Percentiles rank a stretch among this genome's conserved stretches.
These are phyloP conservation scores for Acorus gramineus DNA, from an alignment of 106 monocot genomes.

Conservation along the genomic window DNA sequence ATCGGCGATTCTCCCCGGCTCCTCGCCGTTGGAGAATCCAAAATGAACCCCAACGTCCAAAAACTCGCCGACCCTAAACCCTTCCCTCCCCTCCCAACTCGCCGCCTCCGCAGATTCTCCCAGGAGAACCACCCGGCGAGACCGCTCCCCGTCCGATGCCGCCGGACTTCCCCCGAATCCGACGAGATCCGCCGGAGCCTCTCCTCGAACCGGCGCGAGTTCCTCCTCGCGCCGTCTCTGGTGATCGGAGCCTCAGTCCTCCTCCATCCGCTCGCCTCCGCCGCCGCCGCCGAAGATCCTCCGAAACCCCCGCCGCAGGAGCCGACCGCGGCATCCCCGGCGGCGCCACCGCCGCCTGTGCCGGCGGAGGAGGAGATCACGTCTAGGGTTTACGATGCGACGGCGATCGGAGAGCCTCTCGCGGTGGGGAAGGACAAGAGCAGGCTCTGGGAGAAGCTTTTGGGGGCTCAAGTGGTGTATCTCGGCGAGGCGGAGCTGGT, in stretches of 20 bases:
- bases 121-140: constrained; percentile 2
- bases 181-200: neutral
- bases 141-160: constrained; percentile 1
- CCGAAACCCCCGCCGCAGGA: constrained; percentile 7
- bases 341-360: constrained; percentile 9
- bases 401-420: constrained; percentile 79
- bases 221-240: constrained; percentile 49
- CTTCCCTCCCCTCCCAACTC: neutral
- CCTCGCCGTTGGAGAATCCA: too few relatives aligned
- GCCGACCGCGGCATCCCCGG: constrained; percentile 17
- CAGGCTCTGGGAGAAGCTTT: constrained; percentile 86
- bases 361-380: constrained; percentile 19
- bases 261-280: too few relatives aligned
- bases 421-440: constrained; percentile 76
- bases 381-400: constrained; percentile 80
- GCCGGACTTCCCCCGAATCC: constrained; percentile 1
- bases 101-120: constrained; percentile 1
- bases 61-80: constrained; percentile 11
- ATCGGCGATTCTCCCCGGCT: too few relatives aligned
- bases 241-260: too few relatives aligned
- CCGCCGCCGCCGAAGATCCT: too few relatives aligned
- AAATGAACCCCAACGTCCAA: constrained; percentile 26
- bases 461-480: constrained; percentile 65
- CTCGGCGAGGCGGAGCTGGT: constrained; percentile 86
- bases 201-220: constrained; percentile 24